Base-by-base conservation (phyloP, 2,329 filamentous ascomycete genomes). In the Aspergillus caelatus region DNA sequence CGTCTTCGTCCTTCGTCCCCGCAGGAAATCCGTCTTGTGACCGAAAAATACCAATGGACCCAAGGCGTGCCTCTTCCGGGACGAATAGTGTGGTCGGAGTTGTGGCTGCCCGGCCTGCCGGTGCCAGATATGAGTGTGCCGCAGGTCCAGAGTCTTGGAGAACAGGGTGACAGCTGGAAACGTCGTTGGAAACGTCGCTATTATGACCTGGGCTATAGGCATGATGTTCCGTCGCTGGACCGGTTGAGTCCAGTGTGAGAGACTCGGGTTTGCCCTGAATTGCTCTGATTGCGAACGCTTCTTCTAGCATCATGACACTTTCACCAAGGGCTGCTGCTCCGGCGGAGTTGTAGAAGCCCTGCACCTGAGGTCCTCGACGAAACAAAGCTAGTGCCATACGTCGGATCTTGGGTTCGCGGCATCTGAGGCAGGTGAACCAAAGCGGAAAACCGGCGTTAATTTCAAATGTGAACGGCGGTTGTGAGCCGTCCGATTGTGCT, bases 231-330 rank as follows among this genome's bases (percentile, higher is more conserved):
- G 2, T 19, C 8, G 19, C 4, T 39, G 34, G 9, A 39, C 53
- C 14, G 23, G 4, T 53, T 19, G 21, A 1, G 21, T 12, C 8
- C 14, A 21, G 28, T 11, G 4, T 10, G 11, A 16, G 14, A 12
- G 34, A 7, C 11, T 39, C 9, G 10, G 11, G n/a, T 9, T 8
- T 43, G 4, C 26, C 30, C 21, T 58, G 28, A 21, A 23, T 39
- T 23, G 58, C 34, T 6, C 48, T 65, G 3, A 60, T 53, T 14
- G 43, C 56, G 55, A 60, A 58, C n/a, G 41, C 67, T 59, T 77
- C 75, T 61, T 78, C 75, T 3, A 77, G 21, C n/a, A 60, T 61
- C 45, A 77, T 75, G 19, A 78, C 62, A 1, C 19, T 43, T 21
- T 61, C 52, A 2, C 61, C 65, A 12, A 67, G 43, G 16, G 34